Base-by-base conservation (phyloP, 306 rosid genomes). In the Prunus campanulata region DNA sequence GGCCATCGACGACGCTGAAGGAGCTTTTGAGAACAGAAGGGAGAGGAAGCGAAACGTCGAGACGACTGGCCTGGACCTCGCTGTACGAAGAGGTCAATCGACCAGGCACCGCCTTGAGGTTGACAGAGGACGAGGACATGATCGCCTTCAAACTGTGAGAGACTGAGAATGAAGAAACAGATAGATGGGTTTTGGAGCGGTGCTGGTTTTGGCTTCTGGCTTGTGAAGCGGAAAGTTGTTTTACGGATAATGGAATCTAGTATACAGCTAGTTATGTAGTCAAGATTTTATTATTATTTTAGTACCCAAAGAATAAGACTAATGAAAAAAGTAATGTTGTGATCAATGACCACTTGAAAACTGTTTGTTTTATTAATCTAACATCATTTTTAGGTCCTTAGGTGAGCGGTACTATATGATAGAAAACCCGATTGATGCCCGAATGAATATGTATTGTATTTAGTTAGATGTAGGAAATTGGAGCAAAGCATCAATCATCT, bases 31-130 rank as follows among this genome's bases (percentile, higher is more conserved):
- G 91, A 67, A 93, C 96, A 0, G 93, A 86, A 11, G 98, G 98
- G 46, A 93, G 91, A 62, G 91, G 91, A 48, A 90, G 94, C 7
- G 50, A 77, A 74, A 89, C 88, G 78, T 85, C 83, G 35, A 93
- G 84, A 66, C 98, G 98, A 65, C 82, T 93, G 70, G 62, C 82
- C 71, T 93, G 98, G 54, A 93, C 94, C 39, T 90, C 90, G 50
- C 94, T 91, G 87, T 90, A 93, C 46, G 88, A 86, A 59, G 91
- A 74, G 71, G 90, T 83, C 63, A 81, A 61, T 5, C 98, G 90
- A 1, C 91, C 85, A 61, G 97, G 70, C 24, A 80, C 70, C 3
- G 88, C 48, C 32, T 75, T 85, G 52, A 80, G 86, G 74, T 82
- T 83, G 56, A 80, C 72, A 44, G 81, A 60, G 66, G 68, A 29